These are phyloP conservation scores for Clonostachys rhizophaga DNA, from an alignment of 2,329 filamentous ascomycete genomes.

Conservation along the genomic window DNA sequence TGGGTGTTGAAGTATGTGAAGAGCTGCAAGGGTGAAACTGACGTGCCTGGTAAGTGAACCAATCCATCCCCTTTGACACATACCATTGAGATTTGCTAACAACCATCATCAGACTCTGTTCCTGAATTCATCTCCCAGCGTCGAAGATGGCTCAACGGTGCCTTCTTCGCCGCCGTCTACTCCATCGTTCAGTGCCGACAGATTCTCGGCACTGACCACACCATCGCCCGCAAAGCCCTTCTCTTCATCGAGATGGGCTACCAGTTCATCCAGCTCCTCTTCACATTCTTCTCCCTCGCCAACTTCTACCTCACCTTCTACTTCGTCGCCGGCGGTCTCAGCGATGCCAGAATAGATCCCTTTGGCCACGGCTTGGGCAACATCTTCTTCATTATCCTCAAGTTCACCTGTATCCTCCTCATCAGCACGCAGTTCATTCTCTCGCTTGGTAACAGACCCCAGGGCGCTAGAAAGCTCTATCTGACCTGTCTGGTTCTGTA, in stretches of 20 bases:
- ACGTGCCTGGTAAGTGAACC: constrained; percentile 76
- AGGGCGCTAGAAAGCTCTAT: constrained; percentile 91
- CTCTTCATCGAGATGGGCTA: constrained; percentile 95
- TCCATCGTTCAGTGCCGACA: constrained; percentile 93
- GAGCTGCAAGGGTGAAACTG: constrained; percentile 92
- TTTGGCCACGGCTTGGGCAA: constrained; percentile 84
- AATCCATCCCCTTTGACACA: not conserved
- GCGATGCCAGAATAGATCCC: constrained; percentile 75
- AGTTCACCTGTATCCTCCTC: constrained; percentile 80
- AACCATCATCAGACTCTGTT: constrained; percentile 61
- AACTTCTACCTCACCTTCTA: constrained; percentile 99
- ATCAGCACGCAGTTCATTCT: constrained; percentile 96
- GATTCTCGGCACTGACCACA: constrained; percentile 91
- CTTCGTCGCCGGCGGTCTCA: constrained; percentile 89
- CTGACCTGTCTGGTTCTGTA: constrained; percentile 86
- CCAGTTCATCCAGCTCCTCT: constrained; percentile 85
- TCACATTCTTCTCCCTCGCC: constrained; percentile 96
- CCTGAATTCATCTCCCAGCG: constrained; percentile 97
- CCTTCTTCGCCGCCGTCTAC: constrained; percentile 98
- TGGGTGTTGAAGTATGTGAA: constrained; percentile 99
- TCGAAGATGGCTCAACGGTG: constrained; percentile 94
- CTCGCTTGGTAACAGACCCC: constrained; percentile 91
- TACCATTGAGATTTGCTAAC: not conserved
- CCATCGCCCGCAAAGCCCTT: constrained; percentile 79
- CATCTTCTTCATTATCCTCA: constrained; percentile 80